phyloP scores from a whole-genome alignment of 768 basidiomycete species.

The Panaeolus papilionaceus region DNA sequence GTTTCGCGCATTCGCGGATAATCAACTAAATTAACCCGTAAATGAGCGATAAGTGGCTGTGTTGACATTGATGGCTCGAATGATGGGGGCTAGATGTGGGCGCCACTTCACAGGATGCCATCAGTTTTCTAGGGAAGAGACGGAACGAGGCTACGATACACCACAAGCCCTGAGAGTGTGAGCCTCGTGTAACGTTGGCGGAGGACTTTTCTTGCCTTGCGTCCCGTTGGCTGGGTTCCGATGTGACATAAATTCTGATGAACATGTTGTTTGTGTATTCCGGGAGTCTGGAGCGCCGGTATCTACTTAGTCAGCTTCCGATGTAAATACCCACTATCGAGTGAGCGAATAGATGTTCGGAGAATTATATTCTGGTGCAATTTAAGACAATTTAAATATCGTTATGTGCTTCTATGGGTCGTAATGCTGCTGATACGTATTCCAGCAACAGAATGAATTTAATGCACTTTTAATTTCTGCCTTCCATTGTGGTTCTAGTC shows the following conservation, averaged over 20 bases:
- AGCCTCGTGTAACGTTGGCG: slow-evolving; percentile 8
- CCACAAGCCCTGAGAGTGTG: slow-evolving; percentile 2
- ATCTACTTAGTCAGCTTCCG: too few species aligned
- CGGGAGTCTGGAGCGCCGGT: neutral
- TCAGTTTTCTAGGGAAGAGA: neutral
- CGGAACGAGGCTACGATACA: slow-evolving; percentile 5
- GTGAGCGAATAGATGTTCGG: too few species aligned
- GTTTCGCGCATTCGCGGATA: neutral
- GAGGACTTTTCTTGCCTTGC: neutral
- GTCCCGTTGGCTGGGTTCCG: neutral
- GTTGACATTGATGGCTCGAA: slow-evolving; percentile 7
- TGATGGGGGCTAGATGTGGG: neutral
- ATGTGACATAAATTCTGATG: neutral
- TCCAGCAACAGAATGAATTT: too few species aligned
- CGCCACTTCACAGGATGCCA: neutral
- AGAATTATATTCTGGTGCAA: too few species aligned
- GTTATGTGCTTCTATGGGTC: too few species aligned
- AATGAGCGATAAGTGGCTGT: slow-evolving; percentile 13
- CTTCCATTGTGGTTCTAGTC: too few species aligned
- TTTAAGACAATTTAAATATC: too few species aligned
- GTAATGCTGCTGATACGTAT: too few species aligned
- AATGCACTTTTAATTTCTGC: too few species aligned
- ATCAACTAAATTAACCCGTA: slow-evolving; percentile 4
- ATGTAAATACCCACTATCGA: too few species aligned
- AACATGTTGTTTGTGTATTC: neutral